phyloP scores from a whole-genome alignment of 2,329 filamentous ascomycete genomes.

The Esteya vermicola region DNA sequence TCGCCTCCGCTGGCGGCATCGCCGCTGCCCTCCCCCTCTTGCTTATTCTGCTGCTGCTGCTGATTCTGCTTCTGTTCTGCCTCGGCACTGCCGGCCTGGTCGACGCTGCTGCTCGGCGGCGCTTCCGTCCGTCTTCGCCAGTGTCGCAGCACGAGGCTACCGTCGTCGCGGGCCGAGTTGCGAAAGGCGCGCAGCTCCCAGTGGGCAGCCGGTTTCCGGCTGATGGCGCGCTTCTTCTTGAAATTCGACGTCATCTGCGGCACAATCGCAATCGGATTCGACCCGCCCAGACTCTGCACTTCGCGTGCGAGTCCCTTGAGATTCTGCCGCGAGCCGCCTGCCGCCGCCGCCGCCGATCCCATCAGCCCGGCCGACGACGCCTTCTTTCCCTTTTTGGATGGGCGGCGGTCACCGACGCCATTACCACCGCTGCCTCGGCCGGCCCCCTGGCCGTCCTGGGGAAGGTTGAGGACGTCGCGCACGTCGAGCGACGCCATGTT shows the following conservation, averaged over 20 bases:
- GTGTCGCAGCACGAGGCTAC: conserved; percentile 54
- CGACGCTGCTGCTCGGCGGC: not conserved
- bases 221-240: conserved; percentile 42
- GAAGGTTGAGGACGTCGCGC: conserved; percentile 76
- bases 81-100: conserved; percentile 3
- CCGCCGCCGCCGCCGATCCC: conserved; percentile 27
- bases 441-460: conserved; percentile 34
- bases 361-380: too few species aligned
- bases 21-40: not conserved
- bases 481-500: conserved; percentile 64
- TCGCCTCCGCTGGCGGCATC: not conserved
- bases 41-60: not conserved
- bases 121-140: conserved; percentile 49
- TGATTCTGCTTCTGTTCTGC: not conserved
- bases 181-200: conserved; percentile 61
- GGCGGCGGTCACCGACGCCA: conserved; percentile 31
- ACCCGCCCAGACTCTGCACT: conserved; percentile 50
- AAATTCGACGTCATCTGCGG: conserved; percentile 40
- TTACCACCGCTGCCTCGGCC: conserved; percentile 1
- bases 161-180: conserved; percentile 63
- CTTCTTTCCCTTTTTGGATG: conserved; percentile 65
- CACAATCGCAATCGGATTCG: conserved; percentile 53
- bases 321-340: conserved; percentile 22
- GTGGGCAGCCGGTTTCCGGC: conserved; percentile 37
- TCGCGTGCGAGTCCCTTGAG: conserved; percentile 51